Percentiles rank a stretch among this genome's conserved stretches.
Evolutionary conservation across 2,329 filamentous ascomycete genomes (phyloP).

Genomic region (Oidium heveae): DNA sequence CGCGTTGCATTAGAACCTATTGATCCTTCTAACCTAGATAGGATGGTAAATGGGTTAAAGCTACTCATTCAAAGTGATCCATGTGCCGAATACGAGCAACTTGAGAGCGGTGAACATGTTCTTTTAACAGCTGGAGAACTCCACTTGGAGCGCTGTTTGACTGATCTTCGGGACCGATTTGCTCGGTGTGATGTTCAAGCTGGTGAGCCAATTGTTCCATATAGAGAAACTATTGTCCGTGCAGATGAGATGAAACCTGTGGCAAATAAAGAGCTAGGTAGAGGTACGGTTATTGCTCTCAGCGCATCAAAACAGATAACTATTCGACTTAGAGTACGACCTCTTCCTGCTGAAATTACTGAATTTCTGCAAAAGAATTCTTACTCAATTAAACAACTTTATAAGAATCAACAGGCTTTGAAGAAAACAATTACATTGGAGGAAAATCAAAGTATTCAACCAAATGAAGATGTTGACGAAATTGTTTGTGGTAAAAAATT

Average conservation of each 20-base stretch:
- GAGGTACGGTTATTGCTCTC: slow-evolving; percentile 49
- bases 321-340: slow-evolving; percentile 50
- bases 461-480: slow-evolving; percentile 18
- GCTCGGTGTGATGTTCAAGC: slow-evolving; percentile 87
- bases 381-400: slow-evolving; percentile 53
- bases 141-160: slow-evolving; percentile 80
- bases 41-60: slow-evolving; percentile 74
- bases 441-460: slow-evolving; percentile 4
- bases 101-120: slow-evolving; percentile 83
- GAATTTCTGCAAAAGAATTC: slow-evolving; percentile 66
- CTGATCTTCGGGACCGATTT: slow-evolving; percentile 78
- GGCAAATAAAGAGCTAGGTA: slow-evolving; percentile 60
- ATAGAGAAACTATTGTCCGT: slow-evolving; percentile 71
- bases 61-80: slow-evolving; percentile 86
- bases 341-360: slow-evolving; percentile 53
- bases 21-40: slow-evolving; percentile 73
- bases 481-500: slow-evolving; percentile 32
- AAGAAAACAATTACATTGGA: slow-evolving; percentile 13
- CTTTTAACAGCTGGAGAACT: slow-evolving; percentile 82
- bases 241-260: slow-evolving; percentile 82
- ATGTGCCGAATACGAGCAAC: slow-evolving; percentile 84
- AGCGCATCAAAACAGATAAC: slow-evolving; percentile 74
- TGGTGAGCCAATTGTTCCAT: slow-evolving; percentile 83
- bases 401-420: slow-evolving; percentile 39
- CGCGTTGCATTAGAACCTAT: slow-evolving; percentile 84